A percentile compares a stretch with the other conserved stretches of the same genome.
Conservation (phyloP, 176 grass and related monocot genomes). For the Metroxylon sagu region DNA sequence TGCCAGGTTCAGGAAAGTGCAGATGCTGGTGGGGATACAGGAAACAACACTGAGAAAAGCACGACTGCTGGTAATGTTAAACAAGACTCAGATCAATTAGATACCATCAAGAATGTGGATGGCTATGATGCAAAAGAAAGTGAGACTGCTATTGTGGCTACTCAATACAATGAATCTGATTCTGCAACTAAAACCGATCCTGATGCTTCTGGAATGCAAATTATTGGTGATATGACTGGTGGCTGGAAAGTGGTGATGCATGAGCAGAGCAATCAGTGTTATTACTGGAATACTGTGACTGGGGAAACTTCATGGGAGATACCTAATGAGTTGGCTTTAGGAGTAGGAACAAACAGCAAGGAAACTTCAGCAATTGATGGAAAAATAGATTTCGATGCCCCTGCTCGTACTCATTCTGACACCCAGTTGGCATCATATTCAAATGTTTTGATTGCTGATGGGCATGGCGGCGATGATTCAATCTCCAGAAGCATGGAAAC, state of each 20-base stretch:
- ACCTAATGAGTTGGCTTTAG: conserved; percentile 34
- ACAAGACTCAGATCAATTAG: conserved; percentile 30
- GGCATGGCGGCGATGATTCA: conserved; percentile 13
- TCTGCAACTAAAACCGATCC: conserved; percentile 17
- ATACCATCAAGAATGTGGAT: conserved; percentile 11
- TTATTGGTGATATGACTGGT: conserved; percentile 57
- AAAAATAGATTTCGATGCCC: conserved; percentile 29
- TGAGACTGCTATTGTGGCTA: conserved; percentile 17
- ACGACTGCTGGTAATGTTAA: conserved; percentile 26
- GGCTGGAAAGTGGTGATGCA: conserved; percentile 90
- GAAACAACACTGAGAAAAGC: conserved; percentile 7
- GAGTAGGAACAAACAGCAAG: conserved; percentile 2
- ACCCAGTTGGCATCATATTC: conserved; percentile 34
- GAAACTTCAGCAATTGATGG: conserved; percentile 17
- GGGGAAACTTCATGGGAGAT: conserved; percentile 98
- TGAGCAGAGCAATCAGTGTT: conserved; percentile 76
- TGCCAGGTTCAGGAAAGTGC: background rate
- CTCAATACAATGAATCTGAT: conserved; percentile 18
- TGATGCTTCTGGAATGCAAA: conserved; percentile 60
- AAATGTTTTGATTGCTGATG: conserved; percentile 25
- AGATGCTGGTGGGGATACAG: conserved; percentile 12
- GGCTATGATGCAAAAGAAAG: conserved; percentile 30
- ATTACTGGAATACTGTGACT: conserved; percentile 95
- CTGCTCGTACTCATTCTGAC: conserved; percentile 28
- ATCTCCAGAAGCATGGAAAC: conserved; percentile 2